phyloP scores from a whole-genome alignment of 1,284 basidiomycete species.

The Austroboletus sp. region DNA sequence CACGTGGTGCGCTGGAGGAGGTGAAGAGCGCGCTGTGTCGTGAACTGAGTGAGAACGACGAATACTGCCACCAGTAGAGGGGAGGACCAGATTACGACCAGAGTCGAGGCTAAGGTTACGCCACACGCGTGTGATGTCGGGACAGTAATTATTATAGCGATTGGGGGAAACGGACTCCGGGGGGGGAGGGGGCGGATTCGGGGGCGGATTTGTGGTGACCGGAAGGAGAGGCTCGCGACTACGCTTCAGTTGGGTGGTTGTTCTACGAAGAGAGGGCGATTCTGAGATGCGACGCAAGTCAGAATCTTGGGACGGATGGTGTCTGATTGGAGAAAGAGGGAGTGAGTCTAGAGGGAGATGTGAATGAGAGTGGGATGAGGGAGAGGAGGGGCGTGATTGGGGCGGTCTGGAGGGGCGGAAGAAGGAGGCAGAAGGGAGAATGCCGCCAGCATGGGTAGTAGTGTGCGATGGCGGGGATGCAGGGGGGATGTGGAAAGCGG shows the following conservation, averaged over 20 bases:
- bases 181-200: not conserved
- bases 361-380: conserved; percentile 15
- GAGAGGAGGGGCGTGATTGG: conserved; percentile 34
- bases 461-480: conserved; percentile 49
- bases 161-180: conserved; percentile 19
- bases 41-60: conserved; percentile 9
- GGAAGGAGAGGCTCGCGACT: conserved; percentile 66
- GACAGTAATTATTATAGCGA: conserved; percentile 37
- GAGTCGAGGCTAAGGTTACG: conserved; percentile 55
- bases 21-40: conserved; percentile 11
- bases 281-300: conserved; percentile 28
- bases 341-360: conserved; percentile 14
- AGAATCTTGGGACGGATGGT: conserved; percentile 26
- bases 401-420: conserved; percentile 60
- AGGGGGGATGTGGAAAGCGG: conserved; percentile 21
- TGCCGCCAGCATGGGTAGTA: conserved; percentile 61
- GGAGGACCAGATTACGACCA: conserved; percentile 14
- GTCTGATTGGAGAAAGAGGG: conserved; percentile 14
- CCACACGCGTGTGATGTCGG: conserved; percentile 51
- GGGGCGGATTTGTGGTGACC: conserved; percentile 25
- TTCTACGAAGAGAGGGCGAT: conserved; percentile 30
- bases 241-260: conserved; percentile 42
- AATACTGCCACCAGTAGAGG: conserved; percentile 3
- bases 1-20: conserved; percentile 11
- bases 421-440: conserved; percentile 67